phyloP scores from a whole-genome alignment of 1,139 yeast species.

The Scheffersomyces illinoinensis region DNA sequence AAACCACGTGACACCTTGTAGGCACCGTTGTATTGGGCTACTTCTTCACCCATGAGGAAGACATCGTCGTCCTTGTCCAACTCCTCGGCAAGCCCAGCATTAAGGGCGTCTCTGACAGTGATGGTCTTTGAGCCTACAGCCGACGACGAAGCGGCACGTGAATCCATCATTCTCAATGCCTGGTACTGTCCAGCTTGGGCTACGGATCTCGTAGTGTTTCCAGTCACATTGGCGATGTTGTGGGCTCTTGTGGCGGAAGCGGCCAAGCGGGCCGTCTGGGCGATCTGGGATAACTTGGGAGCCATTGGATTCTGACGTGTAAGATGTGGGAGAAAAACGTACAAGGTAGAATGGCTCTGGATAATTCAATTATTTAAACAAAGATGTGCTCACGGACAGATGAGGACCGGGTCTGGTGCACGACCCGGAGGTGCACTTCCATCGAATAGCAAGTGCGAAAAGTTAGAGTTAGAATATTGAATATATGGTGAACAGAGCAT shows the following conservation, averaged over 20 bases:
- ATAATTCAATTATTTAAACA: slow-evolving; percentile 1
- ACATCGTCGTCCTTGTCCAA: slow-evolving; percentile 94
- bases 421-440: slow-evolving; percentile 9
- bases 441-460: not conserved
- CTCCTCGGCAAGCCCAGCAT: slow-evolving; percentile 95
- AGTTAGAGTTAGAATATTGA: not conserved
- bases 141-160: slow-evolving; percentile 46
- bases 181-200: slow-evolving; percentile 34
- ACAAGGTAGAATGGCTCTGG: slow-evolving; percentile 1
- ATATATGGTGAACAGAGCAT: not conserved
- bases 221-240: not conserved
- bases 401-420: slow-evolving; percentile 16
- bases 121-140: slow-evolving; percentile 60
- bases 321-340: slow-evolving; percentile 1
- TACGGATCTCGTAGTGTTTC: slow-evolving; percentile 21
- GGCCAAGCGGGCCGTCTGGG: slow-evolving; percentile 51
- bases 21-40: slow-evolving; percentile 98
- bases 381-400: slow-evolving; percentile 11
- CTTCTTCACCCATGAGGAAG: slow-evolving; percentile 97
- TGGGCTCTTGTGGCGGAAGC: slow-evolving; percentile 35
- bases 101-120: slow-evolving; percentile 97
- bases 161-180: slow-evolving; percentile 36
- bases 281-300: slow-evolving; percentile 39
- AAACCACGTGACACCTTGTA: slow-evolving; percentile 96
- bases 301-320: slow-evolving; percentile 18